phyloP scores from a whole-genome alignment of 202 grass and related monocot species.

The Setaria viridis region DNA sequence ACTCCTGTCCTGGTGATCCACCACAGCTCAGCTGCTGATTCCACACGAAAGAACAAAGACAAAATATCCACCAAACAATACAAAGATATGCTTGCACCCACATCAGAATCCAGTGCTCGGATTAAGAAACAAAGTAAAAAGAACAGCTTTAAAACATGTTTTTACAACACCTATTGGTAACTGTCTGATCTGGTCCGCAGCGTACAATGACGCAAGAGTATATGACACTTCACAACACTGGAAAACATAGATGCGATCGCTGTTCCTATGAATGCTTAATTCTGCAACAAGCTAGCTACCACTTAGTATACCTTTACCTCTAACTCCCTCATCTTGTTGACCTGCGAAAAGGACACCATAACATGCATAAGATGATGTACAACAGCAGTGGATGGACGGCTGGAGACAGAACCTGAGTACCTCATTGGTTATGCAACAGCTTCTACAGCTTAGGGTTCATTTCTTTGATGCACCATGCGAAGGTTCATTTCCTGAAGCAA shows the following conservation, averaged over 20 bases:
- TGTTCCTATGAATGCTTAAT: constrained; percentile 50
- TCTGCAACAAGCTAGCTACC: constrained; percentile 42
- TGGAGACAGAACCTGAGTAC: not conserved
- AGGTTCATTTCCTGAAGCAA: constrained; percentile 32
- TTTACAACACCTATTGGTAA: constrained; percentile 41
- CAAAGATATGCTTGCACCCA: not conserved
- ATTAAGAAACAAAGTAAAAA: not conserved
- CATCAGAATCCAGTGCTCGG: no score
- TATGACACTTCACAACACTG: constrained; percentile 23
- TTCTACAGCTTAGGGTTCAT: constrained; percentile 2
- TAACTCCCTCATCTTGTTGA: not conserved
- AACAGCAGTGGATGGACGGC: not conserved
- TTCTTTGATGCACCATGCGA: not conserved
- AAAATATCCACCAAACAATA: not conserved
- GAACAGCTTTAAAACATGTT: constrained; percentile 35
- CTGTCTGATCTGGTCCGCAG: constrained; percentile 30
- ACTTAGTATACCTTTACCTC: constrained; percentile 11
- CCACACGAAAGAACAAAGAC: not conserved
- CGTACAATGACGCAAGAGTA: constrained; percentile 25
- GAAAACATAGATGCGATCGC: constrained; percentile 8
- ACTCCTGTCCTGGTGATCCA: not conserved
- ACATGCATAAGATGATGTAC: not conserved
- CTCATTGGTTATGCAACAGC: constrained; percentile 17
- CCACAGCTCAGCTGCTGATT: not conserved
- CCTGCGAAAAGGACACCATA: constrained; percentile 28